phyloP scores from a whole-genome alignment of 305 asterid genomes.

The Fraxinus greggii region DNA sequence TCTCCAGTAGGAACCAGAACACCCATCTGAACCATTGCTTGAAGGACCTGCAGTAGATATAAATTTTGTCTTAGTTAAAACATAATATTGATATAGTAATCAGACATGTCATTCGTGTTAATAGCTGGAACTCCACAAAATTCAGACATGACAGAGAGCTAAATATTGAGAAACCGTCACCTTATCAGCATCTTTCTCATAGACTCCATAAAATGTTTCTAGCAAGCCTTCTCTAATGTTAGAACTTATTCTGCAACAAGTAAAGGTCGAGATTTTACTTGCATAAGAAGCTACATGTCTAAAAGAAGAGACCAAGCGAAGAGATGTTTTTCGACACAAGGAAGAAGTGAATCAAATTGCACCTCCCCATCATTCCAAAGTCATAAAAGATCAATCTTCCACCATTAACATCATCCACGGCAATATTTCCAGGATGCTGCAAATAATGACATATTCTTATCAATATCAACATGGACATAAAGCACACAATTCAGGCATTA shows the following conservation, averaged over 20 bases:
- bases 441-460: constrained; percentile 5
- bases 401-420: constrained; percentile 97
- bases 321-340: neutral
- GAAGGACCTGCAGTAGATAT: constrained; percentile 65
- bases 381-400: constrained; percentile 94
- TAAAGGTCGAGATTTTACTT: constrained; percentile 13
- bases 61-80: neutral
- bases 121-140: neutral
- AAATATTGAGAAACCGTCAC: constrained; percentile 35
- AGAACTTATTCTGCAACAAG: constrained; percentile 77
- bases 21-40: constrained; percentile 95
- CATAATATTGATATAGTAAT: neutral
- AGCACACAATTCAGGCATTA: neutral
- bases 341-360: constrained; percentile 4
- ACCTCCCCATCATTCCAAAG: constrained; percentile 99
- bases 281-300: constrained; percentile 21
- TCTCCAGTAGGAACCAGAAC: constrained; percentile 96
- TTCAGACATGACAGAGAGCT: neutral
- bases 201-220: constrained; percentile 93
- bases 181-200: constrained; percentile 90
- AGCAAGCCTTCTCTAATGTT: constrained; percentile 91
- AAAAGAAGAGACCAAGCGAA: neutral
- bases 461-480: constrained; percentile 5
- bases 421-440: constrained; percentile 99
- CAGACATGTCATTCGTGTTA: neutral